phyloP scores from a whole-genome alignment of 2,329 filamentous ascomycete species.

The Xylaria polymorpha region DNA sequence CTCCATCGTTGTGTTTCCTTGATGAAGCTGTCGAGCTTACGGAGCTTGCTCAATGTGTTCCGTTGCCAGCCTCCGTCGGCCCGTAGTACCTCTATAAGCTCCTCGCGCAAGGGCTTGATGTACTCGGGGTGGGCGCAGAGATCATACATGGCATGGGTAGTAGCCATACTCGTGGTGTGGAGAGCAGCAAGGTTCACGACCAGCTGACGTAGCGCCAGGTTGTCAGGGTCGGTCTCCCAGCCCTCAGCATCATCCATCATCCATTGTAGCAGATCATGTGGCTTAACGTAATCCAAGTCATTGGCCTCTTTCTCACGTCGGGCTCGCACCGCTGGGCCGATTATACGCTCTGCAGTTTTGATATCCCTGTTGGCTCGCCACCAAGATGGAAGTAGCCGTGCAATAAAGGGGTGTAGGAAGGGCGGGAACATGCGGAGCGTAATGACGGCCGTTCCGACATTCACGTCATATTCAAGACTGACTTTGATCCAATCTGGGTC shows the following conservation, averaged over 20 bases:
- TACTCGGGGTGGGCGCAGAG: slow-evolving; percentile 11
- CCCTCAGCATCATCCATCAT: too few species aligned
- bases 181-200: not conserved
- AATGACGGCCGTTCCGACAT: not conserved
- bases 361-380: too few species aligned
- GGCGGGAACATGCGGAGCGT: not conserved
- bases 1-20: slow-evolving; percentile 20
- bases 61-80: not conserved
- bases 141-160: slow-evolving; percentile 8
- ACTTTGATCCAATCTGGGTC: slow-evolving; percentile 54
- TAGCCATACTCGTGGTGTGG: slow-evolving; percentile 4
- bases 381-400: not conserved
- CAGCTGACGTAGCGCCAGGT: slow-evolving; percentile 28
- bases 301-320: too few species aligned
- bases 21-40: slow-evolving; percentile 14
- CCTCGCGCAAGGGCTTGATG: not conserved
- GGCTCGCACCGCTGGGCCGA: too few species aligned
- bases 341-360: too few species aligned
- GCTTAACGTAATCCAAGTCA: too few species aligned
- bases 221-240: slow-evolving; percentile 32
- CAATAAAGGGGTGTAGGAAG: not conserved
- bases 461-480: slow-evolving; percentile 37
- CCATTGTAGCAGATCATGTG: too few species aligned
- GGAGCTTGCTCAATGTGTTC: not conserved
- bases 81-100: not conserved